Percentiles rank a stretch among this genome's conserved stretches.
Conservation (phyloP, 2,329 filamentous ascomycete species). For the Alternaria sp. region DNA sequence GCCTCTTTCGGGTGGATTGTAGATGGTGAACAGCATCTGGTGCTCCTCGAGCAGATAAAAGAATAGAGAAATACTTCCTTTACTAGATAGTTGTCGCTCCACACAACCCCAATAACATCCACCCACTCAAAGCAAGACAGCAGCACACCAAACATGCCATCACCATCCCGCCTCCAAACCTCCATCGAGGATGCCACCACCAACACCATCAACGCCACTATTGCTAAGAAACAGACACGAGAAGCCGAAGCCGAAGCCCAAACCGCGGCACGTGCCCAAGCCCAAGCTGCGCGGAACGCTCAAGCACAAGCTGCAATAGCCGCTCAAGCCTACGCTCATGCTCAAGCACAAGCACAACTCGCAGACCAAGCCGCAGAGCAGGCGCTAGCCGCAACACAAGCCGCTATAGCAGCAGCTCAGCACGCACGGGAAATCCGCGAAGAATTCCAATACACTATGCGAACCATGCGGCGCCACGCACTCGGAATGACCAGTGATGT, state of each 20-base stretch:
- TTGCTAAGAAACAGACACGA: not conserved
- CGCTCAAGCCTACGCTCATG: not conserved
- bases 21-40: not conserved
- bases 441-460: not conserved
- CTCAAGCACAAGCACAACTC: not conserved
- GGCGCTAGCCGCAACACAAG: not conserved
- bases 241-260: not conserved
- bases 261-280: not conserved
- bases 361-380: not conserved
- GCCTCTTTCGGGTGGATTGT: not conserved
- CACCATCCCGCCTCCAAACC: not conserved
- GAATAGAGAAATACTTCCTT: not conserved
- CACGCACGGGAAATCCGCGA: not conserved
- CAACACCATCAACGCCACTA: not conserved
- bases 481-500: not conserved
- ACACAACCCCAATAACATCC: not conserved
- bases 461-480: not conserved
- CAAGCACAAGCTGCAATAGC: not conserved
- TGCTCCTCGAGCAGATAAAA: not conserved
- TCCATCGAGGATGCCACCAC: not conserved
- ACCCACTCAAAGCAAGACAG: not conserved
- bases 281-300: not conserved
- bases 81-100: too few relatives aligned
- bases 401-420: not conserved
- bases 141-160: not conserved